Evolutionary conservation across 2,329 filamentous ascomycete genomes (phyloP).

Genomic region (Dothideomycetes sp.): DNA sequence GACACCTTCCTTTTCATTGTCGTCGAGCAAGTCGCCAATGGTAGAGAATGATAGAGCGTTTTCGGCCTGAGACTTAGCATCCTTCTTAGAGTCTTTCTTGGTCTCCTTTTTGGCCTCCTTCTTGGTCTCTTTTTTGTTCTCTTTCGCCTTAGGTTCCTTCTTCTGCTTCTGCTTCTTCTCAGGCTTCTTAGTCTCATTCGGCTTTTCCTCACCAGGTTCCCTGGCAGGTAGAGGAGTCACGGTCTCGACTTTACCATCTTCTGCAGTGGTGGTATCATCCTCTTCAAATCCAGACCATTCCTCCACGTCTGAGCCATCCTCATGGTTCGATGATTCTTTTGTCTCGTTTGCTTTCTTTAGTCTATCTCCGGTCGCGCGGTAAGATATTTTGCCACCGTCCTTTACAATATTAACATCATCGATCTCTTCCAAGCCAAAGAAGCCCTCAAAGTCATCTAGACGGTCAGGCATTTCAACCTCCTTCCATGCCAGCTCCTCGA

Average conservation of each 20-base stretch:
- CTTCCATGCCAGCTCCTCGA: constrained; percentile 50
- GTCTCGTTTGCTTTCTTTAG: constrained; percentile 19
- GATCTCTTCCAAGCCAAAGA: constrained; percentile 84
- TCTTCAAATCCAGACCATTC: constrained; percentile 53
- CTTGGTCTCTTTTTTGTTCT: constrained; percentile 15
- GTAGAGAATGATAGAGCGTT: constrained; percentile 16
- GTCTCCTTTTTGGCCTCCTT: constrained; percentile 13
- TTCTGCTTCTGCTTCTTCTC: constrained; percentile 17
- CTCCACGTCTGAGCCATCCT: constrained; percentile 30
- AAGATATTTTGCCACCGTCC: constrained; percentile 33
- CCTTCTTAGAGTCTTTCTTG: constrained; percentile 11
- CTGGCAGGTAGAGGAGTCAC: constrained; percentile 3
- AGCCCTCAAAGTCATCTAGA: constrained; percentile 82
- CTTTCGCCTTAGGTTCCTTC: constrained; percentile 12
- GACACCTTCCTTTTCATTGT: constrained; percentile 46
- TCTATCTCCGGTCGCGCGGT: constrained; percentile 18
- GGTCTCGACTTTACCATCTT: constrained; percentile 2
- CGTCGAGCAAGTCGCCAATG: constrained; percentile 40
- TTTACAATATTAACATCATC: constrained; percentile 80
- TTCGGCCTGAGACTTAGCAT: constrained; percentile 14
- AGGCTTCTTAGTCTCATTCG: constrained; percentile 12
- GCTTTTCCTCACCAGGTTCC: constrained; percentile 17
- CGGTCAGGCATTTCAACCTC: constrained; percentile 60
- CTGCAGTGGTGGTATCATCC: not conserved
- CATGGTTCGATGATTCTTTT: constrained; percentile 9